phyloP scores from a whole-genome alignment of 345 rosid genomes.

The Passiflora organensis region DNA sequence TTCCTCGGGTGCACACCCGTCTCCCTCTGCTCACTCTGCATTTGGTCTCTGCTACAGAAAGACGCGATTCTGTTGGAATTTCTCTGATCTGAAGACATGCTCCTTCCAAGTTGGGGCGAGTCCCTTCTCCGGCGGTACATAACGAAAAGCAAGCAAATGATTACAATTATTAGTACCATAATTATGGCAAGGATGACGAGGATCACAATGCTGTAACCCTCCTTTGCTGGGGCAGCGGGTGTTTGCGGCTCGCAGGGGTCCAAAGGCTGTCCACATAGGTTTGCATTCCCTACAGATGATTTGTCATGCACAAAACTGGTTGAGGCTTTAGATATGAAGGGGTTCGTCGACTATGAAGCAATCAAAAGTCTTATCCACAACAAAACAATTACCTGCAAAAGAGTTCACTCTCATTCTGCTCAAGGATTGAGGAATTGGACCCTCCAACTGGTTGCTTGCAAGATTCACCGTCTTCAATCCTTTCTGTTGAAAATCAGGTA shows the following conservation, averaged over 20 bases:
- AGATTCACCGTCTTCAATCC: constrained; percentile 38
- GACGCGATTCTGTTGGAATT: constrained; percentile 17
- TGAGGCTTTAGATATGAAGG: background rate
- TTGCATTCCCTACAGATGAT: constrained; percentile 47
- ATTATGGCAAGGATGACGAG: constrained; percentile 5
- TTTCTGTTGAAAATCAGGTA: constrained; percentile 46
- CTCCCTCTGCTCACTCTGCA: background rate
- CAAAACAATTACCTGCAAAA: constrained; percentile 70
- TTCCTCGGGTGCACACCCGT: background rate
- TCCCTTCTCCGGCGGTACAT: constrained; percentile 18
- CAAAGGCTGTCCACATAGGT: constrained; percentile 55
- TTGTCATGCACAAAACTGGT: constrained; percentile 10
- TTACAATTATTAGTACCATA: constrained; percentile 19
- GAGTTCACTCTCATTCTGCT: constrained; percentile 33
- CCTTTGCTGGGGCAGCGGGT: background rate
- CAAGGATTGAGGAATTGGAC: constrained; percentile 58
- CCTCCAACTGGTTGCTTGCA: constrained; percentile 60
- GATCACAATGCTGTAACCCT: background rate
- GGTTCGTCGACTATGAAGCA: too few species aligned
- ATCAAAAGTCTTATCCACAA: too few species aligned
- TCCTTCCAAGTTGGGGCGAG: constrained; percentile 2
- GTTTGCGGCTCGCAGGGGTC: constrained; percentile 28
- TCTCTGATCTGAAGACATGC: constrained; percentile 9
- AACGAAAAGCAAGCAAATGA: constrained; percentile 21
- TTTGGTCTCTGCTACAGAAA: background rate